Evolutionary conservation across 2,329 filamentous ascomycete species (phyloP).

Genomic region (Pseudonectria foliicola): DNA sequence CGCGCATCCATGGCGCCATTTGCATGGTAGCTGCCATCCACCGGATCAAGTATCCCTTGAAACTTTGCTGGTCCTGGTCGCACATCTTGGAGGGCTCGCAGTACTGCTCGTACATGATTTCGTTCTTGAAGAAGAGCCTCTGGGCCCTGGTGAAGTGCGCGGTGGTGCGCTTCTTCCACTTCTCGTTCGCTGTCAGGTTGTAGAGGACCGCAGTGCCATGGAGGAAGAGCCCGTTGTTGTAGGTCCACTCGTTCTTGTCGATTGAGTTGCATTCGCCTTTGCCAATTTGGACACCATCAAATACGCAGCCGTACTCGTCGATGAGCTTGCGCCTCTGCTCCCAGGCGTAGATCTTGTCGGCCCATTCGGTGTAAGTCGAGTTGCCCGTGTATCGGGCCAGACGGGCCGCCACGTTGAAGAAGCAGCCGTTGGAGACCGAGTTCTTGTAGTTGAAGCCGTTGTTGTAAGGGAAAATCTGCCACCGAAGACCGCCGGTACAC

Average conservation of each 20-base stretch:
- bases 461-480: conserved; percentile 80
- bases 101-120: conserved; percentile 56
- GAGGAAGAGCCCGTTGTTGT: conserved; percentile 61
- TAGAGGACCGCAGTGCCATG: conserved; percentile 56
- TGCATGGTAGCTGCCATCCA: conserved; percentile 54
- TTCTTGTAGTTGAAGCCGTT: conserved; percentile 64
- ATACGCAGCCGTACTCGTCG: conserved; percentile 45
- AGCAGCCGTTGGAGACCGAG: conserved; percentile 61
- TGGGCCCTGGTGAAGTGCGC: conserved; percentile 48
- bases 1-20: conserved; percentile 46
- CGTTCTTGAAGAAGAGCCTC: conserved; percentile 45
- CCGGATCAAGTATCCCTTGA: conserved; percentile 68
- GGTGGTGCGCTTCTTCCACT: conserved; percentile 52
- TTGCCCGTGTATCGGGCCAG: conserved; percentile 75
- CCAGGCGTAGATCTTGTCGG: conserved; percentile 64
- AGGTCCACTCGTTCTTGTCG: conserved; percentile 59
- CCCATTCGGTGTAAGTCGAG: conserved; percentile 70
- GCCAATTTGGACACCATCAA: conserved; percentile 37
- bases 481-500: conserved; percentile 71
- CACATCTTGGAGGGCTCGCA: conserved; percentile 58
- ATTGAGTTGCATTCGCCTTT: conserved; percentile 40
- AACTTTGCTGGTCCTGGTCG: conserved; percentile 64
- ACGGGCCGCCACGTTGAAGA: conserved; percentile 63
- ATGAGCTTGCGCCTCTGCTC: conserved; percentile 49
- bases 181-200: conserved; percentile 46